phyloP scores from a whole-genome alignment of 2,329 filamentous ascomycete genomes.

The Fusarium graminum region DNA sequence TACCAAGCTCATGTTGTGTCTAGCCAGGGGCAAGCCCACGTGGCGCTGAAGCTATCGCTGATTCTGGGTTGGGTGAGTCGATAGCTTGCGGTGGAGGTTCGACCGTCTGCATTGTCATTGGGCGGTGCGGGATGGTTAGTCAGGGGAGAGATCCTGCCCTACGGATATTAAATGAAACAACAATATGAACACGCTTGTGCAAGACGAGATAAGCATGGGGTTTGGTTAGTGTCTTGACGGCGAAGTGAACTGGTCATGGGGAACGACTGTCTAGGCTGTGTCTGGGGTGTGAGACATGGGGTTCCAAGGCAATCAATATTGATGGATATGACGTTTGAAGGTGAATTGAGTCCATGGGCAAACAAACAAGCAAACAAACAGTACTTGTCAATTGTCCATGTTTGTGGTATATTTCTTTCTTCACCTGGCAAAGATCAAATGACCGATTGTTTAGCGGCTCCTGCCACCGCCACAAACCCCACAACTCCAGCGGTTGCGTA shows the following conservation, averaged over 20 bases:
- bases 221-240: not conserved
- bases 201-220: slow-evolving; percentile 2
- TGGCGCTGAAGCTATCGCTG: slow-evolving; percentile 33
- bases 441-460: not conserved
- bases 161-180: slow-evolving; percentile 33
- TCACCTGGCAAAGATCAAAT: not conserved
- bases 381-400: not conserved
- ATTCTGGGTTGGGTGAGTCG: slow-evolving; percentile 32
- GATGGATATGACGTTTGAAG: not conserved
- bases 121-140: slow-evolving; percentile 9
- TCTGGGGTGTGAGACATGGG: not conserved
- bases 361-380: not conserved
- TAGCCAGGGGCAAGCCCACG: slow-evolving; percentile 1
- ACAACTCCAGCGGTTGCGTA: not conserved
- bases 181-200: slow-evolving; percentile 1
- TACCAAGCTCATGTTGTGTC: not conserved
- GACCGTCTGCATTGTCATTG: not conserved
- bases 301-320: not conserved
- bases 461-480: slow-evolving; percentile 18
- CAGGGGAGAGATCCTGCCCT: slow-evolving; percentile 6
- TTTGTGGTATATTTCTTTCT: not conserved
- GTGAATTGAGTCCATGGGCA: not conserved
- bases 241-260: not conserved
- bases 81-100: slow-evolving; percentile 32
- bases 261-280: slow-evolving; percentile 1